Base-by-base conservation (phyloP, 169 alveolate species). In the Cryptosporidium felis region DNA sequence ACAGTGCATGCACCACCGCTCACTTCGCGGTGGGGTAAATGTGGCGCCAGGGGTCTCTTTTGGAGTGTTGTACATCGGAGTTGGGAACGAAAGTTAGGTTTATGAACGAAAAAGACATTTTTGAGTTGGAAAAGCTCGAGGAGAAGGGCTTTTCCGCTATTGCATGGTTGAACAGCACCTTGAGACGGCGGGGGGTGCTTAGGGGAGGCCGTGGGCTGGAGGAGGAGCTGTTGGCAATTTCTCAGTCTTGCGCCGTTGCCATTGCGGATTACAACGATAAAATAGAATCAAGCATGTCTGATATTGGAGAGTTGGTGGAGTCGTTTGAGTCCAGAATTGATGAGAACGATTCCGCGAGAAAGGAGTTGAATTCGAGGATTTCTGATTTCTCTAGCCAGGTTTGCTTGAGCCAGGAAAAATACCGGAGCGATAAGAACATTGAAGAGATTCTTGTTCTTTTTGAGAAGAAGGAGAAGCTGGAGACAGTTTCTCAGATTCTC, bases 151-250 rank as follows among this genome's bases (percentile, higher is more conserved):
- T 66, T 45, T 66, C 82, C 32, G 53, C 47, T 4, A 66, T 66
- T 8, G 62, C 62, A 47, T 66, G 82, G 82, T 47, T 66, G 16
- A 66, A 66, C 51, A 66, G 34, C 51, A 40, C 65, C 12, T 47
- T 66, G 51, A 66, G 82, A 45, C 59, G 30, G 16, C 23, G 23
- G 32, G 51, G 34, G 23, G 30, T 44, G 9, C 21, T 23, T 1
- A 34, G 34, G 8, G 51, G 51, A 47, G 63, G 23, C 3, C 42
- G 32, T 45, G 16, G 18, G 14, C 51, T 66, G 49, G 56, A 45
- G 34, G 65, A 45, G 4, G 46, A 23, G 34, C 49, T 66, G 18
- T 6, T 47, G n/a, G 38, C 26, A 44, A 66, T 66, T 34, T 66
- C 82, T n/a, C 41, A 66, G 18, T 47, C 62, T 21, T 66, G 82